Percentiles rank a stretch among this genome's conserved stretches.
Conservation (phyloP, 2,329 filamentous ascomycete species). For the Aspergillus tamarii region DNA sequence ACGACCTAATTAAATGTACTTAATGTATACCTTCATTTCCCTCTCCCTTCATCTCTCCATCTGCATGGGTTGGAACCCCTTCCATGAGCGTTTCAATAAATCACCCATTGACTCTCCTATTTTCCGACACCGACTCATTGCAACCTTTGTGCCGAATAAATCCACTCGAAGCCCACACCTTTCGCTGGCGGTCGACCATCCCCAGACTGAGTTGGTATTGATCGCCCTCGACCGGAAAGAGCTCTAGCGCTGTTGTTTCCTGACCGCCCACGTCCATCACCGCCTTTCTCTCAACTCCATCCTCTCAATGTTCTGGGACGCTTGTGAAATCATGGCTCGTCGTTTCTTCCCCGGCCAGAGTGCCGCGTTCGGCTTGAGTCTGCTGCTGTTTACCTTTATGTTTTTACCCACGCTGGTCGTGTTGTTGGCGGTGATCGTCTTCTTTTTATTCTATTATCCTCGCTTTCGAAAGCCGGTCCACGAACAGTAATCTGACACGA, state of each 20-base stretch:
- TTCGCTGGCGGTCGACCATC: neutral
- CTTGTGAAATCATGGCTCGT: constrained; percentile 33
- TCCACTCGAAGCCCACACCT: neutral
- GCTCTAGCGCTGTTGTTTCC: neutral
- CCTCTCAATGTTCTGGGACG: constrained; percentile 19
- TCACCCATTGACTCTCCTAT: neutral
- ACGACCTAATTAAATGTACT: neutral
- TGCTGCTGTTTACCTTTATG: constrained; percentile 39
- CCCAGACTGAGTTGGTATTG: neutral
- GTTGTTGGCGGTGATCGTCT: constrained; percentile 34
- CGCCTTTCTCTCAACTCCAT: neutral
- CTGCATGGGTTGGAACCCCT: neutral
- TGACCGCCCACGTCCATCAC: constrained; percentile 5
- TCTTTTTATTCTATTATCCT: constrained; percentile 36
- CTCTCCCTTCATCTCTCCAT: neutral
- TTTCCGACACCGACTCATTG: neutral
- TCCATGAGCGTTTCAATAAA: neutral
- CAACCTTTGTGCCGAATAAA: neutral
- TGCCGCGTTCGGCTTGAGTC: constrained; percentile 33
- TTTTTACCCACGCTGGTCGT: constrained; percentile 39
- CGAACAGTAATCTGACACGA: neutral
- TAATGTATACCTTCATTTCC: neutral
- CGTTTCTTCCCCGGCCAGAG: constrained; percentile 31
- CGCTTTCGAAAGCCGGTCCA: constrained; percentile 23
- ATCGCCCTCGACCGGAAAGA: neutral